Conservation (phyloP, 768 basidiomycete species). For the Kwoniella newhampshirensis region DNA sequence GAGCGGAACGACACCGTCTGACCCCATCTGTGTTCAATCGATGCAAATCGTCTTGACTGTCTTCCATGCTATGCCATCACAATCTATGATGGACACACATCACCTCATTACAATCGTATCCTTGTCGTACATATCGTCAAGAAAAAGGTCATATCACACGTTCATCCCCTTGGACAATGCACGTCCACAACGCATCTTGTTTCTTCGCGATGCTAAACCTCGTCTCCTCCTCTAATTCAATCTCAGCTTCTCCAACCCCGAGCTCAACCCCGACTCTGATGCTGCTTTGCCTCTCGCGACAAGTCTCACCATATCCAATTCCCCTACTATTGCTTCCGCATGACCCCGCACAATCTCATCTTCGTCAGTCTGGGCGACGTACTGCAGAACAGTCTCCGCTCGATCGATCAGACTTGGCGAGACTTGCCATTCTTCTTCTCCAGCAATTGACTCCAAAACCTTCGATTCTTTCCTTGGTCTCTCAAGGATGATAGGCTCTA, state of each 20-base stretch:
- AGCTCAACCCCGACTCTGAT: neutral
- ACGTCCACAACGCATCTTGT: too few relatives aligned
- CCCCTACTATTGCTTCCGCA: constrained; percentile 64
- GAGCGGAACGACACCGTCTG: too few relatives aligned
- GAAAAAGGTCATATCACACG: too few relatives aligned
- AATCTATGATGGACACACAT: too few relatives aligned
- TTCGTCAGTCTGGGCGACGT: constrained; percentile 69
- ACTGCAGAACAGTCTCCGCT: constrained; percentile 65
- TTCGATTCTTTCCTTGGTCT: neutral
- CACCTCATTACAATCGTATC: too few relatives aligned
- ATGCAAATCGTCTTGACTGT: too few relatives aligned
- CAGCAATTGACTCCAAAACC: neutral
- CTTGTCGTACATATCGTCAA: too few relatives aligned
- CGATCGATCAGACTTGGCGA: constrained; percentile 56
- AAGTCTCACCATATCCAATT: constrained; percentile 1
- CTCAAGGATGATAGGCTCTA: neutral
- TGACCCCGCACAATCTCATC: constrained; percentile 71
- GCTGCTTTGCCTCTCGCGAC: neutral
- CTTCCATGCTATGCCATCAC: too few relatives aligned
- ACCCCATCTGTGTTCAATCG: too few relatives aligned
- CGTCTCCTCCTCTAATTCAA: neutral
- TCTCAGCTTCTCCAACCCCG: neutral
- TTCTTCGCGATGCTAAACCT: too few relatives aligned
- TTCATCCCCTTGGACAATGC: too few relatives aligned
- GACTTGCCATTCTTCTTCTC: neutral